These are phyloP conservation scores for Leishmania martiniquensis DNA, from an alignment of 208 protist species.

Conservation along the genomic window DNA sequence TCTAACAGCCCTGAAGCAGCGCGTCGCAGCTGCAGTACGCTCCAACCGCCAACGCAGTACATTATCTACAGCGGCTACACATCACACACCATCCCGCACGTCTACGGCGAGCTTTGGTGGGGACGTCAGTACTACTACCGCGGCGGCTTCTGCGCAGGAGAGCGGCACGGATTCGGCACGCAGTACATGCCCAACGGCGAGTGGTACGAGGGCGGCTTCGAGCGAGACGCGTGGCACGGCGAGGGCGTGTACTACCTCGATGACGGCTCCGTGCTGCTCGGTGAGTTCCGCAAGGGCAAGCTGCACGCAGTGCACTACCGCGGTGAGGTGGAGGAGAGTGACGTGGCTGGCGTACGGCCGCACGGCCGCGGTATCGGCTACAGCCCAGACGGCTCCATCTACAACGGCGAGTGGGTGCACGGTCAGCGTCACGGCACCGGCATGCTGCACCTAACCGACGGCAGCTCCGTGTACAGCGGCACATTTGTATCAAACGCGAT, in stretches of 20 bases:
- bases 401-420: constrained; percentile 90
- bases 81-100: constrained; percentile 59
- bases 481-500: constrained; percentile 60
- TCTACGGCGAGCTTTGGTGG: constrained; percentile 86
- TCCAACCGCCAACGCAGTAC: constrained; percentile 33
- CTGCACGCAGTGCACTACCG: constrained; percentile 58
- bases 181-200: constrained; percentile 73
- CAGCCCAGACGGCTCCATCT: constrained; percentile 40
- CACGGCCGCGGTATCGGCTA: constrained; percentile 70
- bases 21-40: not conserved
- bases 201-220: constrained; percentile 69
- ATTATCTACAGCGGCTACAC: constrained; percentile 83
- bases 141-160: constrained; percentile 64
- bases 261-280: constrained; percentile 74
- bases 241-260: constrained; percentile 62
- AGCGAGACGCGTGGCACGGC: constrained; percentile 63
- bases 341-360: constrained; percentile 25
- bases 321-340: constrained; percentile 68
- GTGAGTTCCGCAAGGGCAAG: constrained; percentile 49
- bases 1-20: not conserved
- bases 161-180: constrained; percentile 61
- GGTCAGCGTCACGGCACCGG: constrained; percentile 78
- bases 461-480: constrained; percentile 69
- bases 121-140: constrained; percentile 58
- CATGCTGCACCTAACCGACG: constrained; percentile 50